Conservation (phyloP, 108 stramenopile genomes). For the Mediolabrus comicus region DNA sequence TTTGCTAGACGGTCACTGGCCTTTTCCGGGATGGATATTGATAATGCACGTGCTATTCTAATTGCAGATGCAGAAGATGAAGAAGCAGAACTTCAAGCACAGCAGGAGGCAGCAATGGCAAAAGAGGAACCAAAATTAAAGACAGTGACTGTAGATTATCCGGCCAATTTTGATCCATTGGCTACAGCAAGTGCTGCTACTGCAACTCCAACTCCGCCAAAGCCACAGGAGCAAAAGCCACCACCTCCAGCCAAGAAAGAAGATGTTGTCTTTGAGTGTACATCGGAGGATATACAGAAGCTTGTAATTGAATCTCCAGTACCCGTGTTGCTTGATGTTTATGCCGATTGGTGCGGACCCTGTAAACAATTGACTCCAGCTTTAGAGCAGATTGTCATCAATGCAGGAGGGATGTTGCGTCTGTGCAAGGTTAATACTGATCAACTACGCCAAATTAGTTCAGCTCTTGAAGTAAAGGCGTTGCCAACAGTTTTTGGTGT, state of each 20-base stretch:
- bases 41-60: conserved; percentile 82
- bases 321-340: conserved; percentile 82
- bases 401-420: conserved; percentile 78
- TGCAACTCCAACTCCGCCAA: conserved; percentile 17
- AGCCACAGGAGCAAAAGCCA: conserved; percentile 14
- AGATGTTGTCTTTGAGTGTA: conserved; percentile 82
- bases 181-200: conserved; percentile 39
- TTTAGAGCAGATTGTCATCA: conserved; percentile 81
- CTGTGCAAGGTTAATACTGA: conserved; percentile 88
- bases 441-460: conserved; percentile 65
- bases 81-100: conserved; percentile 47
- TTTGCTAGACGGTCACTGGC: conserved; percentile 73
- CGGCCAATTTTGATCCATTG: conserved; percentile 70
- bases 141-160: conserved; percentile 59
- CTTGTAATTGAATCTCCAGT: conserved; percentile 86
- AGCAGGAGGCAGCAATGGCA: conserved; percentile 29
- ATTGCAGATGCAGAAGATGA: conserved; percentile 82
- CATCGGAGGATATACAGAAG: conserved; percentile 65
- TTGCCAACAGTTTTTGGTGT: conserved; percentile 88
- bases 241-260: conserved; percentile 55
- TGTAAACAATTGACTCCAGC: conserved; percentile 84
- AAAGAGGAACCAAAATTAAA: conserved; percentile 36
- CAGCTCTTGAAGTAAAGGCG: conserved; percentile 76
- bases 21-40: conserved; percentile 75
- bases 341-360: conserved; percentile 85